Evolutionary conservation across 257 asterid species (phyloP), one percentile per base, ranked within the genome.

Genomic region (Gardenia jasminoides): DNA sequence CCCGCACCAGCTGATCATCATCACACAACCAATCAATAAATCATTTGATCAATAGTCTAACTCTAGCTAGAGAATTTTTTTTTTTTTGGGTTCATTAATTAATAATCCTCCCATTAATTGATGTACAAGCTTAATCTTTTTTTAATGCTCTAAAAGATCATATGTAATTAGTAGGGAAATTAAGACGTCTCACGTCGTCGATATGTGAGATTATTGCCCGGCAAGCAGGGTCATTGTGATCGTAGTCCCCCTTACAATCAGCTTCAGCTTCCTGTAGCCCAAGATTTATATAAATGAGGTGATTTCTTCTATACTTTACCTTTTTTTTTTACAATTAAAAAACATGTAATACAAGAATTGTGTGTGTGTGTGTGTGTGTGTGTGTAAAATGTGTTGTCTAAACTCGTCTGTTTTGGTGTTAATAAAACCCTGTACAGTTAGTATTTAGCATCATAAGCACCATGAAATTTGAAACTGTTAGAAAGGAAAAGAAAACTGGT

Each of bases 181-280:
- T n/a, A n/a, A 26, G 19, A 3, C 1, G 0, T n/a, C 71, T 50
- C 28, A 80, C 83, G 4, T 30, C 26, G 13, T 70, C 22, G 17
- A 75, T 64, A 46, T 74, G 81, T 80, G 69, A 58, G 64, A 83
- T 47, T 80, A 79, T 85, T 13, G 1, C 12, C 52, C 50, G 28
- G 78, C 93, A 90, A 19, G 65, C 47, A 17, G 0, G 10, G 62
- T 50, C 78, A 24, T 7, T 59, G 80, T 5, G 33, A 26, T 43
- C 58, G 81, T 83, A 85, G 20, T 77, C 84, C 72, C 87, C 88
- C 24, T 73, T 13, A 85, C 93, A 90, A 26, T 26, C 33, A 26
- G 26, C 82, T 77, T 76, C 81, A 68, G 90, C 90, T 44, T 44
- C 48, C 48, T 44, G 71, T 58, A 66, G 41, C 41, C 41, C 41